Evolutionary conservation across 2,329 filamentous ascomycete genomes (phyloP).

Genomic region (Diaporthe nobilis): DNA sequence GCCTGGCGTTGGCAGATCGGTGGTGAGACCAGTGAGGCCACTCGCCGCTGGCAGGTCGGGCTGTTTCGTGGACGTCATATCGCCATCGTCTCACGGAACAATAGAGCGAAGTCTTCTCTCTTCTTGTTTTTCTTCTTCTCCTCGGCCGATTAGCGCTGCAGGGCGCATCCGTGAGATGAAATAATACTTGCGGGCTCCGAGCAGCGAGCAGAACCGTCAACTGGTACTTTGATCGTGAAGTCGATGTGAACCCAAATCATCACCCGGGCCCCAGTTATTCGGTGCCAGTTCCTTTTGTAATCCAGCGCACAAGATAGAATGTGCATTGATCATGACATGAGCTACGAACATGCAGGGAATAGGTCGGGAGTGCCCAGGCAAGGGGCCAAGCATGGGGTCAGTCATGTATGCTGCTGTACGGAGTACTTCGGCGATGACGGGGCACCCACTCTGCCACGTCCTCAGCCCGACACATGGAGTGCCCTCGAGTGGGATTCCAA

Average conservation of each 20-base stretch:
- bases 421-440: constrained; percentile 26
- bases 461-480: background rate
- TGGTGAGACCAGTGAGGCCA: constrained; percentile 31
- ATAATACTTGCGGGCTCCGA: background rate
- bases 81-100: constrained; percentile 16
- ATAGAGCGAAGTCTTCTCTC: background rate
- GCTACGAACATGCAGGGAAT: constrained; percentile 28
- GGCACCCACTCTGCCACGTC: constrained; percentile 1
- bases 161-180: constrained; percentile 6
- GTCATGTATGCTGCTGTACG: constrained; percentile 16
- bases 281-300: constrained; percentile 28
- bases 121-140: background rate
- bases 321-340: constrained; percentile 32
- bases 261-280: background rate
- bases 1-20: constrained; percentile 39
- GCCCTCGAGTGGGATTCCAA: background rate
- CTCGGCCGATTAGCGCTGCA: background rate
- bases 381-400: constrained; percentile 16
- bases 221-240: background rate
- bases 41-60: constrained; percentile 31
- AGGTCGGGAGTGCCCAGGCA: constrained; percentile 8
- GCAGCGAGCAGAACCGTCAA: background rate
- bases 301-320: background rate
- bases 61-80: constrained; percentile 32
- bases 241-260: background rate